Evolutionary conservation across 306 rosid species (phyloP), one percentile per base, ranked within the genome.

Genomic region (Begonia masoniana): DNA sequence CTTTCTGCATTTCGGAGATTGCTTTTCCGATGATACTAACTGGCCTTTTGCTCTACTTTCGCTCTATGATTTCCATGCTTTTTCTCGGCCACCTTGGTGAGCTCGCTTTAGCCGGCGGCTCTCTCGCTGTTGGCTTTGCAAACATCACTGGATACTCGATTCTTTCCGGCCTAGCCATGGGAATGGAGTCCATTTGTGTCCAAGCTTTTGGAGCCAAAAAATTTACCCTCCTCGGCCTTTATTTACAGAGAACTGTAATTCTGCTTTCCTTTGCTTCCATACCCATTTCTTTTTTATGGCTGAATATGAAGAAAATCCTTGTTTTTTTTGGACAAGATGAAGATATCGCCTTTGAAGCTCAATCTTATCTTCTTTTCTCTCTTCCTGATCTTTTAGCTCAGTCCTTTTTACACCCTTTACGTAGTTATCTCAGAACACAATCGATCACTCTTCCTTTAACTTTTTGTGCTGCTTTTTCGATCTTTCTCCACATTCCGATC

Each of bases 1-100:
- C 69, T 49, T 53, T 62, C 48, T 71, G 69, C 51, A 60, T 76
- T 77, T 76, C 66, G 13, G 52, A 35, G 13, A 12, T 52, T 15
- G 23, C 56, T 26, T 16, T 52, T n/a, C 56, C 31, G 13, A 16
- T 26, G 31, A 17, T 12, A 1, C 31, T 52, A 4, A 52, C 36
- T 10, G 41, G 56, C 8, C 13, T 45, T 13, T 45, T 45, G 3
- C 48, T 45, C 48, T 45, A 45, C 48, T 45, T 4, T 45, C 48
- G 48, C 14, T 45, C 48, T 3, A 45, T 45, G 48, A 45, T 45
- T 4, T 45, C 48, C 12, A 12, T 45, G 48, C n/a, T 45, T 13
- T 45, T 45, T 13, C 48, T 45, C 48, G 48, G 48, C 13, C 48
- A 13, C 13, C 48, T 45, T 3, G 48, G 48, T 45, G 48, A 45